Evolutionary conservation across 805 yeast species (phyloP).

Genomic region (Lipomyces sp.): DNA sequence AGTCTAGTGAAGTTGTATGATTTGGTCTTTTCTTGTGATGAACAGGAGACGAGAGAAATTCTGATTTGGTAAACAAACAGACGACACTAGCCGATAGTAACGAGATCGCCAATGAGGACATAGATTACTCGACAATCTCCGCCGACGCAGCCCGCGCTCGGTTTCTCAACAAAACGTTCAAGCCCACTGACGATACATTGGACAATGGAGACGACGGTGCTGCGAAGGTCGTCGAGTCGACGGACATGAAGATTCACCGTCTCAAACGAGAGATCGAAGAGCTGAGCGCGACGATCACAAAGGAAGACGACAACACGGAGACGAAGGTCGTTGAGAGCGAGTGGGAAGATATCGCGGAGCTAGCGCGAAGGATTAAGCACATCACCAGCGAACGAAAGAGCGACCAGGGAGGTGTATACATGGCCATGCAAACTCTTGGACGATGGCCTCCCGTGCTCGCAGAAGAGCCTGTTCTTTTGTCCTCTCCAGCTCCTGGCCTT

Average conservation of each 20-base stretch:
- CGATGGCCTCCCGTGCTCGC: too few species aligned
- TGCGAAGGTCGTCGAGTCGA: slow-evolving; percentile 6
- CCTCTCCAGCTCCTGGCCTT: too few species aligned
- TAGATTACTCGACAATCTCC: slow-evolving; percentile 18
- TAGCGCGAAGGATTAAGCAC: neutral
- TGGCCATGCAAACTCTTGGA: too few species aligned
- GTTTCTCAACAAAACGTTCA: slow-evolving; percentile 13
- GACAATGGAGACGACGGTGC: neutral
- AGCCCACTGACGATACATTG: neutral
- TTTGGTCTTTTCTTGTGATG: too few species aligned
- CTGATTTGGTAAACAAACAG: neutral
- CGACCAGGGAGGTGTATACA: too few species aligned
- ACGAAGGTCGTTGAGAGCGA: neutral
- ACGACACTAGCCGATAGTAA: too few species aligned
- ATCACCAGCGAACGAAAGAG: neutral
- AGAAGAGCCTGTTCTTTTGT: too few species aligned
- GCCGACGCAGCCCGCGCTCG: slow-evolving; percentile 25
- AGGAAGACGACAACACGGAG: neutral
- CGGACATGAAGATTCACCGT: slow-evolving; percentile 14
- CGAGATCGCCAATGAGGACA: slow-evolving; percentile 18
- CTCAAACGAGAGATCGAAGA: slow-evolving; percentile 18
- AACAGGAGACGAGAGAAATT: too few species aligned
- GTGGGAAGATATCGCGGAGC: neutral
- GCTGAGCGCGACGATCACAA: slow-evolving; percentile 1
- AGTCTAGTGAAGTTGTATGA: too few species aligned